Evolutionary conservation across 768 basidiomycete species (phyloP), one percentile per base, ranked within the genome.

Genomic region (Mycena pura): DNA sequence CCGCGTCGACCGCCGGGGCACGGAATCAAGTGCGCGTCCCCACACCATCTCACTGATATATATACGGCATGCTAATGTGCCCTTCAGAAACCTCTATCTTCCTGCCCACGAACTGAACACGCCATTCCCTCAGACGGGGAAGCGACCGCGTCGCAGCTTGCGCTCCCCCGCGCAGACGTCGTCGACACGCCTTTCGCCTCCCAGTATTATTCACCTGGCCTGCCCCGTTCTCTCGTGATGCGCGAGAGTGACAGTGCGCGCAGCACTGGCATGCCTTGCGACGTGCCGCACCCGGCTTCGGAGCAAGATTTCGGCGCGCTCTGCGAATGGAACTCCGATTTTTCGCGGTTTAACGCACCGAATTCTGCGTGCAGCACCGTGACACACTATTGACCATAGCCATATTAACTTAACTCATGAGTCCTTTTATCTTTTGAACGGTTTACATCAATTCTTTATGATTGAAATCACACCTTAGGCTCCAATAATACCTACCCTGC

Each of bases 281-380:
- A 29, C 19, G 29, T 34, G 10, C 6, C 13, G 1, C 13, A 17
- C 17, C 21, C 9, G n/a, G 9, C 14, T n/a, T 40, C 27, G 27
- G 43, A 60, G 14, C 52, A 27, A 4, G 61, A 57, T 44, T 51
- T 56, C 34, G 48, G 28, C 19, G 7, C 39, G 28, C 29, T 57
- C 27, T 62, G 61, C 27, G 14, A 51, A 36, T 62, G 61, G 61
- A 44, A 62, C 27, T 5, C 44, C 8, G 61, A 62, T 45, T 62
- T 62, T 38, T 57, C 46, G 34, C 39, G 21, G 3, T 32, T 40
- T 1, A 6, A n/a, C 11, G 28, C 39, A 2, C 8, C 40, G 31
- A 49, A 14, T 2, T 27, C 47, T 1, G 10, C 32, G 0, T 39
- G 10, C 7, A 27, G 39, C n/a, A 6, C 39, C 9, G 8, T 8